Percentiles rank a stretch among this genome's conserved stretches.
Evolutionary conservation across 768 basidiomycete species (phyloP).

Genomic region (Lactarius deliciosus): DNA sequence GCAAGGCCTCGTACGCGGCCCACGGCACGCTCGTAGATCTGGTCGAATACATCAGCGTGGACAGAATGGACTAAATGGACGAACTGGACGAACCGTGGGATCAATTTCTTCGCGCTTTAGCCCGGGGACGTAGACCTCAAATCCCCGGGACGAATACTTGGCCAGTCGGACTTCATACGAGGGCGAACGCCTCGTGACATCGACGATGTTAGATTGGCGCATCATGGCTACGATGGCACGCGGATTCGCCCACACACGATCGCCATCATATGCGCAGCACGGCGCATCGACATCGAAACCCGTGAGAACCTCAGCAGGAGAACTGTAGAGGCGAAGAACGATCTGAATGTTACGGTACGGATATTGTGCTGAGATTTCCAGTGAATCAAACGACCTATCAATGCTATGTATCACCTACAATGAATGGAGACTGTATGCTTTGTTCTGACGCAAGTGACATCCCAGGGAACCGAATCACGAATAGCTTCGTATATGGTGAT

Average conservation of each 20-base stretch:
- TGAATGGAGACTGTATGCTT: conserved; percentile 67
- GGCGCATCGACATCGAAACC: conserved; percentile 69
- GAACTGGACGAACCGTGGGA: conserved; percentile 47
- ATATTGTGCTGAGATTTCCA: conserved; percentile 50
- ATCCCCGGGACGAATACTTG: conserved; percentile 55
- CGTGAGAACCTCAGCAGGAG: conserved; percentile 63
- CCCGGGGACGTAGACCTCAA: conserved; percentile 56
- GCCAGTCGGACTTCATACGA: conserved; percentile 63
- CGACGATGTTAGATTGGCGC: conserved; percentile 62
- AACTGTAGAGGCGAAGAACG: conserved; percentile 61
- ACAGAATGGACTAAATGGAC: background rate
- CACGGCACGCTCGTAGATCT: conserved; percentile 65
- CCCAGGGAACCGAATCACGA: conserved; percentile 65
- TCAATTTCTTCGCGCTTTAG: conserved; percentile 53
- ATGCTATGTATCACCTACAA: conserved; percentile 39
- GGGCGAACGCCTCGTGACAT: conserved; percentile 59
- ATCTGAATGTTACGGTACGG: conserved; percentile 68
- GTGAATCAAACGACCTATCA: background rate
- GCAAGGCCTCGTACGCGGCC: conserved; percentile 57
- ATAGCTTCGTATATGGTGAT: conserved; percentile 60
- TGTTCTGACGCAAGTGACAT: conserved; percentile 63
- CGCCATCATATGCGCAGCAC: conserved; percentile 55
- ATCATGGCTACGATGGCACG: conserved; percentile 61
- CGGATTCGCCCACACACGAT: conserved; percentile 59
- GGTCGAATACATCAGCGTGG: conserved; percentile 1